These are phyloP conservation scores for Thalassiosira hispida DNA, from an alignment of 352 stramenopile genomes.

Conservation along the genomic window DNA sequence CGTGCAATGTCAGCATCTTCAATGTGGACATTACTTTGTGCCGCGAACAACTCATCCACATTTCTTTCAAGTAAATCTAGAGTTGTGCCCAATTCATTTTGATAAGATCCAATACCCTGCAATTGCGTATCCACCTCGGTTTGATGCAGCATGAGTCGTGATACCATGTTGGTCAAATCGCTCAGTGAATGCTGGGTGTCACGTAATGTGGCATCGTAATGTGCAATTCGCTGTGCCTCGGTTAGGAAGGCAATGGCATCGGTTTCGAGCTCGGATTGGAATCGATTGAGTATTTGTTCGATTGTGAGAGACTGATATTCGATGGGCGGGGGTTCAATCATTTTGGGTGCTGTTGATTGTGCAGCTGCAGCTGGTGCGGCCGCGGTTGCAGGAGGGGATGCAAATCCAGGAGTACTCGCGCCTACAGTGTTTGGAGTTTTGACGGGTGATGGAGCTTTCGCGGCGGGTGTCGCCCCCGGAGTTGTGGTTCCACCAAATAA, in stretches of 20 bases:
- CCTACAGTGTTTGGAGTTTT: slow-evolving; percentile 30
- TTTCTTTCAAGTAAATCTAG: slow-evolving; percentile 69
- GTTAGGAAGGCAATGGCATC: slow-evolving; percentile 67
- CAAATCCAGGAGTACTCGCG: slow-evolving; percentile 8
- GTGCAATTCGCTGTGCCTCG: slow-evolving; percentile 72
- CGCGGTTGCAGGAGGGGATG: slow-evolving; percentile 25
- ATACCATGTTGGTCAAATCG: slow-evolving; percentile 60
- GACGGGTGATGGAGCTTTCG: slow-evolving; percentile 43
- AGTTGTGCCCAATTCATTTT: slow-evolving; percentile 60
- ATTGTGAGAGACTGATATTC: slow-evolving; percentile 81
- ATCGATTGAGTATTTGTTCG: slow-evolving; percentile 82
- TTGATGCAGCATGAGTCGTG: slow-evolving; percentile 66
- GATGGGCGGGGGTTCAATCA: slow-evolving; percentile 59
- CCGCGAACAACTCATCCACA: slow-evolving; percentile 74
- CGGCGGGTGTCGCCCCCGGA: slow-evolving; percentile 32
- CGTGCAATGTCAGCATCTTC: slow-evolving; percentile 76
- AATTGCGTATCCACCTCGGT: slow-evolving; percentile 67
- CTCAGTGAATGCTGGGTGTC: slow-evolving; percentile 67
- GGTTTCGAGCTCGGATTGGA: slow-evolving; percentile 78
- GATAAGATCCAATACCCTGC: slow-evolving; percentile 61
- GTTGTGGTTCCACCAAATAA: slow-evolving; percentile 22
- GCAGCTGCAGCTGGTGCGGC: slow-evolving; percentile 11
- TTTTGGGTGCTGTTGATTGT: slow-evolving; percentile 17
- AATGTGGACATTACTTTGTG: slow-evolving; percentile 52
- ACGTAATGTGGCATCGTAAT: slow-evolving; percentile 76